Base-by-base conservation (phyloP, 805 yeast species). In the Candida arabinofermentans region DNA sequence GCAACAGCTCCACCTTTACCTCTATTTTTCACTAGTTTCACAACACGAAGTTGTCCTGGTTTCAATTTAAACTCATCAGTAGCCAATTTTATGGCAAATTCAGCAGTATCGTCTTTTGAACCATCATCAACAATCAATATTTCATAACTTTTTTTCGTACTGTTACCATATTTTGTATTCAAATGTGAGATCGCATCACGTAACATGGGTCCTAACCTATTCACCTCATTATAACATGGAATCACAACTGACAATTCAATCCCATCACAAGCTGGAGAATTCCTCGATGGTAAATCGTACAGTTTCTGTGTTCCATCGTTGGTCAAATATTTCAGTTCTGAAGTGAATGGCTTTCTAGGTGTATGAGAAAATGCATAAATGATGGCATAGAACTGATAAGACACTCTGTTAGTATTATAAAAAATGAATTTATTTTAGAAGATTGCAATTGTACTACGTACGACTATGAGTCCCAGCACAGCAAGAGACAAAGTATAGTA, bases 1-100 rank as follows among this genome's bases (percentile, higher is more conserved):
- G 95, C 80, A 0, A 93, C 98, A 0, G 98, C 99, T 10, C 98
- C 96, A 27, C 95, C 95, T 66, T 91, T 91, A 21, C 99, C 99
- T 54, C 99, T 74, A 61, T 93, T 93, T 48, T 76, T 62, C 19
- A 65, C 76, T 47, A 93, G 71, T 50, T 72, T 73, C n/a, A 86
- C 71, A 34, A 87, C 89, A 51, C 91, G 71, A 55, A 93, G 54
- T 40, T 73, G 73, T 37, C 79, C 84, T 0, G 86, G 81, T 27
- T 59, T 43, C 27, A 81, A 61, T 3, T 68, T 59, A 46, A 73
- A 71, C 36, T 74, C 66, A 7, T 57, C 49, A 1, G 78, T 74
- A 6, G 81, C 81, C 60, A 84, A 72, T n/a, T 70, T 59, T 30
- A 93, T 58, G 10, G 96, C 95, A 55, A 70, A 83, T 23, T 75